Evolutionary conservation across 2,329 filamentous ascomycete genomes (phyloP), one percentile per base, ranked within the genome.

Genomic region (Sclerotinia spermophila): DNA sequence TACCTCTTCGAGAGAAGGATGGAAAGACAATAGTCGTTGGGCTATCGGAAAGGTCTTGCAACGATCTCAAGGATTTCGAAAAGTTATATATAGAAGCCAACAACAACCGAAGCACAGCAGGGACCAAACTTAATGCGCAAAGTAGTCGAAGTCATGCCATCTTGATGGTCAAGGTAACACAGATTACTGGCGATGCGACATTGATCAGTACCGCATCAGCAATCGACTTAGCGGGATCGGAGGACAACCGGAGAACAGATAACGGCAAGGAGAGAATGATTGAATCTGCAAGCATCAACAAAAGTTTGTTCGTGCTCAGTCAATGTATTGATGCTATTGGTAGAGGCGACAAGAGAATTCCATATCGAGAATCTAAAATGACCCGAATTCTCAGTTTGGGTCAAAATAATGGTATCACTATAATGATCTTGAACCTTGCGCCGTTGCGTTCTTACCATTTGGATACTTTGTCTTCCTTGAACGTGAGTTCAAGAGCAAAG

Each of bases 231-330:
- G 95, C 95, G 70, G 95, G 95, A 55, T 97, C 94, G 1, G 96
- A 98, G 81, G 95, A 98, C 81, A 98, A 98, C 80, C 87, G 95
- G 64, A 86, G 95, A 65, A 98, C 95, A 0, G 95, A 97, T 67
- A 98, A 98, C 80, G 93, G 90, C 77, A 96, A 94, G 80, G 94
- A 97, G 80, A 87, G 95, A 38, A 84, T 98, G 79, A 88, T 97
- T n/a, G 95, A 98, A 81, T 97, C 94, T 53, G 94, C 95, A 0
- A 95, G 93, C 78, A 98, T 98, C 84, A 98, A 98, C 86, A 98
- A 97, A 83, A 96, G 93, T 74, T 85, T 98, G 10, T 98, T 98
- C 77, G 94, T 97, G 27, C 83, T 98, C 64, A 95, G 93, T 58
- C 94, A 97, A 80, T 98, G 95, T 77, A 95, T 98, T 68, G 95